Base-by-base conservation (phyloP, 352 stramenopile genomes). In the Elongisporangium prolatum region DNA sequence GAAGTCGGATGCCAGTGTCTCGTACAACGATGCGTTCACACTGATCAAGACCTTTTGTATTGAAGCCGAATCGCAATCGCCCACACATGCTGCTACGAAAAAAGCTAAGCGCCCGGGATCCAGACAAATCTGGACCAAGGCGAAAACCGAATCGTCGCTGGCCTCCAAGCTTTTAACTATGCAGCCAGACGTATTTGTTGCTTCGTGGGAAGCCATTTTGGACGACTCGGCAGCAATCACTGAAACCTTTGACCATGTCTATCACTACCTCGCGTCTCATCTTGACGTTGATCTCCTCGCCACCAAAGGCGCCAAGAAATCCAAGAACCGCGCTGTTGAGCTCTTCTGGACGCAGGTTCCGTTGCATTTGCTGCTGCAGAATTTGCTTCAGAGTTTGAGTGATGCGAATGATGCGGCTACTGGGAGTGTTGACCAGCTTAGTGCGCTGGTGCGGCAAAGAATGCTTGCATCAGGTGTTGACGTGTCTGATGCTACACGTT, bases 181-280 rank as follows among this genome's bases (percentile, higher is more conserved):
- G 18, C 16, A 59, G 20, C 60, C 74, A 18, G 40, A 21, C 2
- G 50, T 57, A 6, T 84, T 84, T 49, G 54, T 54, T 11, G 56
- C 59, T 5, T 67, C 18, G 3, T 83, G 74, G 74, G 60, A 75
- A 40, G 52, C 68, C 16, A 77, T 84, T 54, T 58, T 67, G 22
- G 62, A 24, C 17, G 77, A 84, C 48, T 70, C 65, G 24, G n/a
- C 62, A 1, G 56, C 68, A 6, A 50, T 77, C 37, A 65, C 24
- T 0, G 67, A 74, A 7, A 68, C 74, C 0, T 77, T 72, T n/a
- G 59, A 59, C 0, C 68, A 63, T 21, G 57, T 87, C 14, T 57
- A 82, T 24, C 69, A 88, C 24, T 91, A 85, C 60, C 50, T 91
- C n/a, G 67, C 62, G 17, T 65, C 67, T 14, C 72, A 64, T 34